Evolutionary conservation across 1,284 basidiomycete species (phyloP), one percentile per base, ranked within the genome.

Genomic region (Cutaneotrichosporon sp.): DNA sequence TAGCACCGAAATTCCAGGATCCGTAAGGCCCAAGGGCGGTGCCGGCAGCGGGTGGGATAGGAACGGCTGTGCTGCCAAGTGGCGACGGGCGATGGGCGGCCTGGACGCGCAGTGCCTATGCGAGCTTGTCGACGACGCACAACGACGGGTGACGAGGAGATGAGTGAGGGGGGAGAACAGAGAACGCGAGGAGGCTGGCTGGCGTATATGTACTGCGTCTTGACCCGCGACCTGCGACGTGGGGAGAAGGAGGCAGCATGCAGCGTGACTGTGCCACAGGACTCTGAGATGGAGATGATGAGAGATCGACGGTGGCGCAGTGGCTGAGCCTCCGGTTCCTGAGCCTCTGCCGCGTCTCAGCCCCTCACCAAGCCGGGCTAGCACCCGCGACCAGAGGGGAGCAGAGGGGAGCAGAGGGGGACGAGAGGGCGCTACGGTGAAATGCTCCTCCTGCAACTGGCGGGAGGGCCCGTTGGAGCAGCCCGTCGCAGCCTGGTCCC

Each of bases 1-100:
- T 25, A 27, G 25, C 9, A 27, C 5, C 13, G 25, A 31, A 50
- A 50, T n/a, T 31, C 22, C 46, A 16, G 25, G 18, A 4, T 31
- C 14, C 10, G 25, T n/a, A 29, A 31, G 25, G 47, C 25, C 25
- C 47, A 50, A 45, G 43, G 43, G 43, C 4, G 18, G 22, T 45
- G 43, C 18, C 47, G 46, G 24, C 46, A 27, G 24, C 24, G 47
- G 47, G 47, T 27, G 25, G 22, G 43, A 31, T 50, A 50, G 47
- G 47, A 50, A 50, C 47, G 27, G 25, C 14, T 29, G 27, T 1
- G 27, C 6, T 49, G 25, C 4, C 16, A 7, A 1, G 18, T 14
- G 18, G n/a, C n/a, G 38, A n/a, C 2, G 38, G 16, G 13, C 16
- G 34, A 36, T n/a, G n/a, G n/a, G n/a, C 34, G 34, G 29, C 29